Percentiles rank a stretch among this genome's conserved stretches.
phyloP scores from a whole-genome alignment of 176 grass and related monocot genomes.

The Cymbopogon citratus region DNA sequence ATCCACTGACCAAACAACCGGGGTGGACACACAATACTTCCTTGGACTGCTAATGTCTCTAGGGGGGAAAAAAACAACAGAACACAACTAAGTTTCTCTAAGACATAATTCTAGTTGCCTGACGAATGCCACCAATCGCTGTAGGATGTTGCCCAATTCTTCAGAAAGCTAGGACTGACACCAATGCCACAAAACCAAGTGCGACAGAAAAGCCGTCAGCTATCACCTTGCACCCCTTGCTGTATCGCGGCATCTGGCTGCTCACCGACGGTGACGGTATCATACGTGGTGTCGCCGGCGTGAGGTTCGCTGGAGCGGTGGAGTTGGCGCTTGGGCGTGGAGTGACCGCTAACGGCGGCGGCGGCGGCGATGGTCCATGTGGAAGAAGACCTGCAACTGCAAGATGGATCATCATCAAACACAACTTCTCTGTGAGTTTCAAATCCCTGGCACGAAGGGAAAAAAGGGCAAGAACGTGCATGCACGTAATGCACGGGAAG shows the following conservation, averaged over 20 bases:
- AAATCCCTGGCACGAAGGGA: neutral
- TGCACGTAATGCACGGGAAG: neutral
- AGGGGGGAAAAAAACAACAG: neutral
- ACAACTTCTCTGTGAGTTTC: neutral
- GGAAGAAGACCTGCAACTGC: conserved; percentile 29
- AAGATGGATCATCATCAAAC: neutral
- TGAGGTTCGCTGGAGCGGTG: conserved; percentile 11
- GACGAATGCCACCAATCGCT: neutral
- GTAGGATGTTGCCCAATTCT: neutral
- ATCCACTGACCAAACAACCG: neutral
- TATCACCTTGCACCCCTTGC: conserved; percentile 38
- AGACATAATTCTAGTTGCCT: neutral
- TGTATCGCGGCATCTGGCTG: conserved; percentile 42
- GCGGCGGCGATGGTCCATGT: neutral
- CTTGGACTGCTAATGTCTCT: neutral
- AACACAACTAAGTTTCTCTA: conserved; percentile 9
- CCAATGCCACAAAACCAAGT: conserved; percentile 32
- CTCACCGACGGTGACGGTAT: conserved; percentile 35
- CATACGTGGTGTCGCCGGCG: conserved; percentile 9
- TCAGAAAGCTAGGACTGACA: conserved; percentile 36
- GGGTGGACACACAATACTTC: neutral
- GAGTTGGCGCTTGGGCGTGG: conserved; percentile 7
- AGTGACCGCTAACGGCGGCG: conserved; percentile 9
- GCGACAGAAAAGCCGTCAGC: neutral
- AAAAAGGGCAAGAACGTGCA: neutral